Evolutionary conservation across 225 moss, liverwort and hornwort species (phyloP), one percentile per base, ranked within the genome.

Genomic region (Sphagnum contortum): DNA sequence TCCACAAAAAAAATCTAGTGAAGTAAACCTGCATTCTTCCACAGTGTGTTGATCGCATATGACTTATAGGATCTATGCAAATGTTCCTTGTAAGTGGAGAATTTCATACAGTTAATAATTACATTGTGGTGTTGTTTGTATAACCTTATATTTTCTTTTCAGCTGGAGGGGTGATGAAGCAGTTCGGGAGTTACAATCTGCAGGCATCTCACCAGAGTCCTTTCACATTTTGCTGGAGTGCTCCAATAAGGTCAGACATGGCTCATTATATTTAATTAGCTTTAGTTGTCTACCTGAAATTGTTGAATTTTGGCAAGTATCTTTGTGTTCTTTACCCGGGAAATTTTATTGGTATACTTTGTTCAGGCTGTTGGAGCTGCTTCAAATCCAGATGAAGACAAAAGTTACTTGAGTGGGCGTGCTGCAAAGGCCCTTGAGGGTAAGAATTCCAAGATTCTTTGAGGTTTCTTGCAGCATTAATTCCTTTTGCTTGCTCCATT

Each of bases 81-180:
- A 29, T 29, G 29, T 1, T 1, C 29, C 29, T 29, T 29, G 29
- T 29, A 29, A 29, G 29, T 29, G 29, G 29, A 29, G 29, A 29
- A 29, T 1, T 29, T 29, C 29, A 29, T 29, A 29, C 29, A 29
- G 29, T 29, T 1, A 29, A 29, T 29, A 29, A 29, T 29, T 29
- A 29, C 29, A 29, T 29, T 29, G 29, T 29, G 29, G 29, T 29
- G 29, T 29, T 29, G 29, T 29, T 29, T 29, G 29, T 29, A 1
- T 29, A 29, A 29, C 29, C 29, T 29, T 29, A 29, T 29, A 1
- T 29, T 29, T 29, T 29, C 29, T 0, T 81, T 44, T 60, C 73
- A 89, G 89, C 73, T 89, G 89, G 89, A 83, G 83, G 63, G 83
- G 83, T 57, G 70, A 75, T 44, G 74, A 81, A 73, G 87, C 89